Base-by-base conservation (phyloP, 2,329 filamentous ascomycete species). In the Aureobasidium sp. region DNA sequence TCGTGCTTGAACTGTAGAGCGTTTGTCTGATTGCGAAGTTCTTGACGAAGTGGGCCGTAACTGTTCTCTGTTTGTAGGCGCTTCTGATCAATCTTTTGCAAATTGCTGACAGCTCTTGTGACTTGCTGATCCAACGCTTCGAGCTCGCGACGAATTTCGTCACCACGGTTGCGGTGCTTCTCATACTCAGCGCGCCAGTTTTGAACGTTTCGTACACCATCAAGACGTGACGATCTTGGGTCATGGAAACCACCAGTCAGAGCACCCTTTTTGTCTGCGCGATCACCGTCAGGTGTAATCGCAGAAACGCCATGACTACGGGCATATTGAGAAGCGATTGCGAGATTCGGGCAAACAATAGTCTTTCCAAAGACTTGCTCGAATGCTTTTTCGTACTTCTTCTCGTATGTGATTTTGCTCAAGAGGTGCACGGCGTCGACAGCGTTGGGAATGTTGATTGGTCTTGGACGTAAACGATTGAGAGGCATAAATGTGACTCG, bases 201-300 rank as follows among this genome's bases (percentile, higher is more conserved):
- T 53, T 83, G 81, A 27, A 91, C 81, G 4, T 81, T 78, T 56
- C 85, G 84, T 25, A 95, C 85, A 24, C 86, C 89, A 62, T 91
- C 85, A n/a, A 97, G 77, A 19, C 91, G 85, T 1, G 91, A 97
- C 60, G 84, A 85, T 29, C 86, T 81, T 10, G 86, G 81, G 65
- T 98, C 93, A 58, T 95, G 86, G 65, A 86, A 98, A 62, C 93
- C 93, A 75, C 93, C 93, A 44, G 90, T 96, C 74, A 98, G 82
- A 12, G 90, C 91, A 70, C 93, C 93, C 61, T 91, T 86, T 72
- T 94, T 95, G 71, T 96, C 94, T 1, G 90, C 90, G 27, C 88
- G 88, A 69, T 97, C 91, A 68, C 93, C 93, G 54, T 97, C 90
- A 3, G 88, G 86, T 0, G 93, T 98, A 60, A 98, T 95, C 29